Evolutionary conservation across 257 asterid species (phyloP).

Genomic region (Knoxia roxburghii): DNA sequence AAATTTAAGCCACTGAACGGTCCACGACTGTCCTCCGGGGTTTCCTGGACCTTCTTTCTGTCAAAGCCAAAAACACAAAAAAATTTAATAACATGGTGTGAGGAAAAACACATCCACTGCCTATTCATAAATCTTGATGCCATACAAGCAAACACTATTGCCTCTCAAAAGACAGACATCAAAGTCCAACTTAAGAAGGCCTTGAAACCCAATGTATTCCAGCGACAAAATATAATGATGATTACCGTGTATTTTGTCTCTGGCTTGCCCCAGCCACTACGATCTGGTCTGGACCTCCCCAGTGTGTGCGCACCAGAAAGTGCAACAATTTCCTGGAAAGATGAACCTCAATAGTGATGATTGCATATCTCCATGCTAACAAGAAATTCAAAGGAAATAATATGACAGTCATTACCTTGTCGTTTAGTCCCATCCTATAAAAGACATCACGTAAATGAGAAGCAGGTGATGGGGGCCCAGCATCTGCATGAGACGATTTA

Average conservation of each 20-base stretch:
- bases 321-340: constrained; percentile 87
- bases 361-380: constrained; percentile 5
- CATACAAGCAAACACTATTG: not conserved
- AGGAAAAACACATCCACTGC: not conserved
- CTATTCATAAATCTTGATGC: no score
- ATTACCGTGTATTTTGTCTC: constrained; percentile 89
- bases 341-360: constrained; percentile 16
- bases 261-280: constrained; percentile 99
- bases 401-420: constrained; percentile 51
- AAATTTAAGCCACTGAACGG: constrained; percentile 87
- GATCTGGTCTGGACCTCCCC: constrained; percentile 96
- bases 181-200: not conserved
- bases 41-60: constrained; percentile 99
- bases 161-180: not conserved
- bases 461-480: constrained; percentile 98
- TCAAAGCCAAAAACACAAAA: constrained; percentile 23
- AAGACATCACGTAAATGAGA: constrained; percentile 89
- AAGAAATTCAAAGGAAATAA: constrained; percentile 9
- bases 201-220: not conserved
- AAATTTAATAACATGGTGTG: not conserved
- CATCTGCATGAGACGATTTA: constrained; percentile 48
- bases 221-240: not conserved
- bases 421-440: constrained; percentile 87
- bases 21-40: constrained; percentile 99
- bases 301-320: constrained; percentile 98